Base-by-base conservation (phyloP, 2,329 filamentous ascomycete genomes). In the Fusarium decemcellulare region DNA sequence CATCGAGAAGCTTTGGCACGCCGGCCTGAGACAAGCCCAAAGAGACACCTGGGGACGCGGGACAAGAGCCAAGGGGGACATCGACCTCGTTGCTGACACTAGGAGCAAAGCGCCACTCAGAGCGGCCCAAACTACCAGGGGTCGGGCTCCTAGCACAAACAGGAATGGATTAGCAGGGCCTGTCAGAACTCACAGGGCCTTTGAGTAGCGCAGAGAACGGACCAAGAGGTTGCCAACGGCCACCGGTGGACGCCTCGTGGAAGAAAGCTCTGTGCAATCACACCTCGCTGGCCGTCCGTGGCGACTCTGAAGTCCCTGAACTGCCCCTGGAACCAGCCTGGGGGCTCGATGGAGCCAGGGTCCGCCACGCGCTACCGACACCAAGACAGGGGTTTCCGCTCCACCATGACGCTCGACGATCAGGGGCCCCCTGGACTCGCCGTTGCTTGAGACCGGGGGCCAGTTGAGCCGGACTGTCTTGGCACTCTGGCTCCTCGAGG, bases 1-100 rank as follows among this genome's bases (percentile, higher is more conserved):
- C 61, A 73, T 74, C 70, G 59, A 72, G 68, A 75, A 71, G 61
- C 57, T 71, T 67, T 71, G 58, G 47, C 56, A 59, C 61, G 50
- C 59, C 60, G 54, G 62, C 65, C 57, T 68, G 65, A 72, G 72
- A 72, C 71, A 66, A 56, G 63, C 56, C 59, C 59, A 51, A 54
- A 62, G 42, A 60, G 62, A 68, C 44, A 63, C 67, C 65, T 61
- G 52, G 56, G 65, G 54, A 54, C 47, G 34, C 47, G 48, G 51
- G 47, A 63, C 37, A 54, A 50, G 58, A 58, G 56, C 57, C 43
- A 59, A 59, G 65, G 61, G 44, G 68, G 70, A 65, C 52, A 57
- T 9, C 32, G 52, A 51, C 61, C 29, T 63, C 40, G 48, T 54
- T 44, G 59, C 46, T 43, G 63, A 57, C 59, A 58, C 56, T 60